Evolutionary conservation across 192 early-diverging fungal genomes (phyloP).

Genomic region (Linnemannia exigua): DNA sequence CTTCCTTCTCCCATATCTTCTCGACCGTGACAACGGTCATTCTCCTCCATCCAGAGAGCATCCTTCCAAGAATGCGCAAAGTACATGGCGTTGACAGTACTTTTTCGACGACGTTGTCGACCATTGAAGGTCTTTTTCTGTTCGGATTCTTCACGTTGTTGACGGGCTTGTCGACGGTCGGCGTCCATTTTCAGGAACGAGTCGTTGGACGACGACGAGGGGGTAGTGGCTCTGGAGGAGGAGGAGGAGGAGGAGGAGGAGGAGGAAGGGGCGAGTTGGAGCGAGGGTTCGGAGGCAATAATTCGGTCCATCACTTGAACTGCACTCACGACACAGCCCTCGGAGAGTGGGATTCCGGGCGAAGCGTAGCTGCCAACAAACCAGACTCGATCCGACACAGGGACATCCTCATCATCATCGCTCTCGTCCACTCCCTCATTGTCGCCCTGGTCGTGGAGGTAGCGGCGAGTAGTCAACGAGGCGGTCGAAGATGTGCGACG

Average conservation of each 20-base stretch:
- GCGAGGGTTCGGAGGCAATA: constrained; percentile 11
- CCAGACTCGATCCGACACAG: constrained; percentile 60
- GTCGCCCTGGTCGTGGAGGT: neutral
- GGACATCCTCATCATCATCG: neutral
- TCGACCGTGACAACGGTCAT: neutral
- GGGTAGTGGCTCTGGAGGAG: too few species aligned
- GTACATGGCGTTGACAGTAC: neutral
- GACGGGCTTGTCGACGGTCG: constrained; percentile 12
- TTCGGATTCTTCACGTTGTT: constrained; percentile 7
- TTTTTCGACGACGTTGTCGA: neutral
- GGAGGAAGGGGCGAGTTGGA: neutral
- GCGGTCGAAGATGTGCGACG: neutral
- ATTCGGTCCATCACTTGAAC: constrained; percentile 63
- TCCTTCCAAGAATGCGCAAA: constrained; percentile 30
- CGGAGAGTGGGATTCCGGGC: constrained; percentile 72
- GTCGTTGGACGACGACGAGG: neutral
- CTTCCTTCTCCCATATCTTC: neutral
- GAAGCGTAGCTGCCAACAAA: constrained; percentile 70
- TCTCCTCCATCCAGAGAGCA: constrained; percentile 16
- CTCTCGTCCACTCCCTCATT: neutral
- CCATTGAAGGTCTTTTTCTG: neutral
- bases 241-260: neutral
- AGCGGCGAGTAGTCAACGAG: neutral
- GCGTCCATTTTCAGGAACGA: constrained; percentile 19
- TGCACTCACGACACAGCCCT: constrained; percentile 71